phyloP scores from a whole-genome alignment of 2,329 filamentous ascomycete species.

The Hypoxylon sp. region DNA sequence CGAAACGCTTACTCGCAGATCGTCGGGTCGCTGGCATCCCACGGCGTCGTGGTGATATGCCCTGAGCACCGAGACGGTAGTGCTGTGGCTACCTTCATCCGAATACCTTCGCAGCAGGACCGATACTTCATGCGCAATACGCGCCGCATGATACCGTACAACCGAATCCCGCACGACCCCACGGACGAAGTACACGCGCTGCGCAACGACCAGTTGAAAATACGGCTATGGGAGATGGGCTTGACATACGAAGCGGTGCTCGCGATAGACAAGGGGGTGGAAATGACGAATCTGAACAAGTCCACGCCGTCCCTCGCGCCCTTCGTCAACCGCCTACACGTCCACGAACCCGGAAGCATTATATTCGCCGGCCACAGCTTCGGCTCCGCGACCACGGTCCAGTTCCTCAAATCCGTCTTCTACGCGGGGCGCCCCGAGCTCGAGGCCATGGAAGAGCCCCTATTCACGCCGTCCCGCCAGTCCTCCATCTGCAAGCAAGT shows the following conservation, averaged over 20 bases:
- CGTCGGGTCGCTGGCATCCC: slow-evolving; percentile 80
- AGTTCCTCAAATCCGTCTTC: slow-evolving; percentile 83
- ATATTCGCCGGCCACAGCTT: slow-evolving; percentile 86
- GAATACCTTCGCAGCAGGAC: slow-evolving; percentile 65
- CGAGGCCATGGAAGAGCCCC: slow-evolving; percentile 62
- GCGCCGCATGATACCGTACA: slow-evolving; percentile 59
- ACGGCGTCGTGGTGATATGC: slow-evolving; percentile 83
- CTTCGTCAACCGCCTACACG: slow-evolving; percentile 72
- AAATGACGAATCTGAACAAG: slow-evolving; percentile 65
- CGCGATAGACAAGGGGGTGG: slow-evolving; percentile 69
- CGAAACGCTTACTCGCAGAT: slow-evolving; percentile 89
- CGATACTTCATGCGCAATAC: slow-evolving; percentile 52
- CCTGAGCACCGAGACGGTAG: slow-evolving; percentile 88
- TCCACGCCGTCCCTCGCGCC: slow-evolving; percentile 64
- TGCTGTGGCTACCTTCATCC: slow-evolving; percentile 78
- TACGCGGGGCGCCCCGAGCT: slow-evolving; percentile 67
- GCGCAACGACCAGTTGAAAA: slow-evolving; percentile 77
- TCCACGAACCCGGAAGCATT: slow-evolving; percentile 78
- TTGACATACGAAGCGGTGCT: slow-evolving; percentile 75
- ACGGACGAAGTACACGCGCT: slow-evolving; percentile 73
- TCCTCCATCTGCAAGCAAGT: slow-evolving; percentile 73
- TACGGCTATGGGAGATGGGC: slow-evolving; percentile 83
- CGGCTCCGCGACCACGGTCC: slow-evolving; percentile 78
- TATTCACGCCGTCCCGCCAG: slow-evolving; percentile 69
- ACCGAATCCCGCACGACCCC: slow-evolving; percentile 70